A percentile compares a stretch with the other conserved stretches of the same genome.
These are phyloP conservation scores for Ophiostoma ulmi DNA, from an alignment of 2,329 filamentous ascomycete species.

Conservation along the genomic window DNA sequence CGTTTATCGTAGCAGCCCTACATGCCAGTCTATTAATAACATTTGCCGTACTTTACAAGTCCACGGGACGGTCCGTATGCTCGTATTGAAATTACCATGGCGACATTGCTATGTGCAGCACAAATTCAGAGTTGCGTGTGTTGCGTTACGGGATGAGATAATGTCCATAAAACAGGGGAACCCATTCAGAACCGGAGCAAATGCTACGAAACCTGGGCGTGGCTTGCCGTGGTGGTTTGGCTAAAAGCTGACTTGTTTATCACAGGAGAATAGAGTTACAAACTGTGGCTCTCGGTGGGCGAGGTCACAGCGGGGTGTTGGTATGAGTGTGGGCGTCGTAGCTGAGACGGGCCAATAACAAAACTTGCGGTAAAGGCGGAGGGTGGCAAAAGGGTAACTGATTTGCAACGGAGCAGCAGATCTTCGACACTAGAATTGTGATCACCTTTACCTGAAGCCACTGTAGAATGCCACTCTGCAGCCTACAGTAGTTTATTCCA, in stretches of 20 bases:
- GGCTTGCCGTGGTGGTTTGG: neutral
- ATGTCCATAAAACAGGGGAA: neutral
- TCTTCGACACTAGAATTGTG: neutral
- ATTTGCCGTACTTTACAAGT: neutral
- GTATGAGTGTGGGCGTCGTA: neutral
- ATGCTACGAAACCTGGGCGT: neutral
- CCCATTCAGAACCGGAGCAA: neutral
- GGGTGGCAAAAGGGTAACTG: neutral
- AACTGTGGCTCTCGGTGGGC: neutral
- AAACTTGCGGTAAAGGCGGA: neutral
- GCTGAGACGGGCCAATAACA: neutral
- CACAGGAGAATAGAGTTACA: neutral
- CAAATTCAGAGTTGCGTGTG: neutral
- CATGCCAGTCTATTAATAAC: neutral
- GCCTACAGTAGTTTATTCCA: neutral
- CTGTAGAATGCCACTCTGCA: neutral
- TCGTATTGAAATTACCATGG: neutral
- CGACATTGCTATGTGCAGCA: no score
- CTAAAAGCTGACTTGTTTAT: neutral
- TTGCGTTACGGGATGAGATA: neutral
- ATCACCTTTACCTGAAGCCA: neutral
- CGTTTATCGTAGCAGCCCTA: neutral
- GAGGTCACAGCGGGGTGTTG: neutral
- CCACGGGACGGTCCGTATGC: conserved; percentile 6
- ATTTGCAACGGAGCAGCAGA: neutral